phyloP scores from a whole-genome alignment of 2,329 filamentous ascomycete genomes.

The Pezicula radicicola region DNA sequence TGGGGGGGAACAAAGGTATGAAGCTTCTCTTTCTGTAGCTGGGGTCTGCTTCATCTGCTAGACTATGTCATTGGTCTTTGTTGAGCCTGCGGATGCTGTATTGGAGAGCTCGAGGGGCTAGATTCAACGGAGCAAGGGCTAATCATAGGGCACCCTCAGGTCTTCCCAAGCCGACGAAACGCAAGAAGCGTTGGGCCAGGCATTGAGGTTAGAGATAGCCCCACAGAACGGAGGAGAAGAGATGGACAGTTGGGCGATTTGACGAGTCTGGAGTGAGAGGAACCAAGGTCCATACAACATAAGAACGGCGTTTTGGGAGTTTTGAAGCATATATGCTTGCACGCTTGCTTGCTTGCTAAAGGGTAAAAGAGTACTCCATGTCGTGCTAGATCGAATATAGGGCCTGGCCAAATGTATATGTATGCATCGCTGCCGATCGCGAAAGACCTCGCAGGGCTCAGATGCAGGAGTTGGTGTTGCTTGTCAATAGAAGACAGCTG shows the following conservation, averaged over 20 bases:
- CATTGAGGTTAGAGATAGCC: constrained; percentile 73
- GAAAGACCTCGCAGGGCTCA: too few species aligned
- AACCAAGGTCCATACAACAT: constrained; percentile 8
- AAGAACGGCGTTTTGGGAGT: constrained; percentile 21
- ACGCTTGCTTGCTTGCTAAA: too few species aligned
- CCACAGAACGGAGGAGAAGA: constrained; percentile 37
- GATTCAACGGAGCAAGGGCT: background rate
- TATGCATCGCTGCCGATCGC: too few species aligned
- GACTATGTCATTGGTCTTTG: too few species aligned
- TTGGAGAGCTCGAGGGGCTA: background rate
- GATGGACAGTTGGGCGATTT: constrained; percentile 56
- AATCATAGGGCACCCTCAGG: constrained; percentile 14
- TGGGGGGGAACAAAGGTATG: constrained; percentile 92
- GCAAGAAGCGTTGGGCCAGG: constrained; percentile 71
- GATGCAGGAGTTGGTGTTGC: too few species aligned
- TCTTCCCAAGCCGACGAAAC: constrained; percentile 24
- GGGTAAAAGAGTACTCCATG: too few species aligned
- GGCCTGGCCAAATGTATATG: too few species aligned
- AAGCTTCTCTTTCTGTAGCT: background rate
- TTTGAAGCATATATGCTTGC: background rate
- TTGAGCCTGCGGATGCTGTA: too few species aligned
- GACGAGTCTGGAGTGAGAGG: constrained; percentile 49
- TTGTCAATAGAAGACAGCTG: too few species aligned
- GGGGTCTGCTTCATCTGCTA: background rate
- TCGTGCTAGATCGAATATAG: too few species aligned